Conservation (phyloP, 345 rosid genomes). For the Pugionium cornutum region DNA sequence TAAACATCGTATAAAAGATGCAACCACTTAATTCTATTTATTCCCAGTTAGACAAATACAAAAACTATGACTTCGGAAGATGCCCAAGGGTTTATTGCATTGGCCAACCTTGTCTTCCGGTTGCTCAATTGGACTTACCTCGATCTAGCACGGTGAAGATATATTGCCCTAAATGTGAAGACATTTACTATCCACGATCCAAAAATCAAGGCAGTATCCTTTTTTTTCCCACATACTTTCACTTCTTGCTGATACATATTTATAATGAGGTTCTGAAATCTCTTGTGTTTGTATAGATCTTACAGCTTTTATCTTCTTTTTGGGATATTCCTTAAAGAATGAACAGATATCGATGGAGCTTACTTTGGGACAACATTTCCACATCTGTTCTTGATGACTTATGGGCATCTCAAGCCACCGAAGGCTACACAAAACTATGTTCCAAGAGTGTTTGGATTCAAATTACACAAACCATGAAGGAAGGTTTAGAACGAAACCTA, state of each 20-base stretch:
- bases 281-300: background rate
- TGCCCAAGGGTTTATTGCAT: conserved; percentile 79
- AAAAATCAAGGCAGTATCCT: conserved; percentile 99
- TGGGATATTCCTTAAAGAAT: conserved; percentile 47
- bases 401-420: conserved; percentile 86
- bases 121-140: conserved; percentile 84
- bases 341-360: conserved; percentile 79
- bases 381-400: conserved; percentile 81
- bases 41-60: conserved; percentile 55
- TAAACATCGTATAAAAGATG: conserved; percentile 4
- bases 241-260: conserved; percentile 8
- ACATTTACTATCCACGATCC: conserved; percentile 85
- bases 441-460: conserved; percentile 63
- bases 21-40: conserved; percentile 9
- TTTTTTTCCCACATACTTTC: conserved; percentile 1
- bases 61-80: too few relatives aligned
- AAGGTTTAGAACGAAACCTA: conserved; percentile 2
- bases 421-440: conserved; percentile 75
- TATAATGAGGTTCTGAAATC: conserved; percentile 5
- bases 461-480: conserved; percentile 36
- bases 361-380: conserved; percentile 49
- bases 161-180: conserved; percentile 74
- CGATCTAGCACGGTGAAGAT: conserved; percentile 53
- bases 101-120: conserved; percentile 92
- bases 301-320: conserved; percentile 9